Conservation (phyloP, 176 grass and related monocot species). For the Saccharum officinarum region DNA sequence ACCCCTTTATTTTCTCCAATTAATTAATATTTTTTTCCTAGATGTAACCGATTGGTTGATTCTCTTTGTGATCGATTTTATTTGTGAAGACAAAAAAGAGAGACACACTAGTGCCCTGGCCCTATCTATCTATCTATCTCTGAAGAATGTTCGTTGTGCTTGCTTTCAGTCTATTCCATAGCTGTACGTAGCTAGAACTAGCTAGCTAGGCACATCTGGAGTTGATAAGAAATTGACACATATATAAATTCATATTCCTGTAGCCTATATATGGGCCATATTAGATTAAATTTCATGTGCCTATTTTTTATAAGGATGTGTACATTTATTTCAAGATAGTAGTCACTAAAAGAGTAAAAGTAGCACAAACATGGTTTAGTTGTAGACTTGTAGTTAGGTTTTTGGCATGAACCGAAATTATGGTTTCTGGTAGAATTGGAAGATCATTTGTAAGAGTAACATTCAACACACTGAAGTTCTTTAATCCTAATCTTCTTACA, state of each 20-base stretch:
- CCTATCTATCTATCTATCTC: slow-evolving; percentile 30
- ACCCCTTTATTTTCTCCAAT: background rate
- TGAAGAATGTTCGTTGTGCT: slow-evolving; percentile 24
- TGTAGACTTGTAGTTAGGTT: background rate
- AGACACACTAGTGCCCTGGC: background rate
- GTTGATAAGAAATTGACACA: slow-evolving; percentile 6
- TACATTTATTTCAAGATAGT: background rate
- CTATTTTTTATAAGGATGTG: background rate
- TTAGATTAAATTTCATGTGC: background rate
- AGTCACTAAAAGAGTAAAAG: background rate
- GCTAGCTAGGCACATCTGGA: slow-evolving; percentile 26
- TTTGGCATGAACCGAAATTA: background rate
- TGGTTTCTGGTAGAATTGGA: background rate
- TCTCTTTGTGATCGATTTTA: slow-evolving; percentile 11
- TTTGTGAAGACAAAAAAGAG: background rate
- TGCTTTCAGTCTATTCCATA: slow-evolving; percentile 19
- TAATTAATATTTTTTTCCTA: background rate
- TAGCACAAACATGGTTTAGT: background rate
- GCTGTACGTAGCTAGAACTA: background rate
- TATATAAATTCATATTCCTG: background rate
- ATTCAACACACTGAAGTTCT: background rate
- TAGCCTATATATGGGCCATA: background rate
- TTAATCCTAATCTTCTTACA: background rate
- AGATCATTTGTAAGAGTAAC: too few species aligned
- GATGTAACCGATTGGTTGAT: background rate